phyloP scores from a whole-genome alignment of 306 rosid species.

The Chamaecrista fasciculata region DNA sequence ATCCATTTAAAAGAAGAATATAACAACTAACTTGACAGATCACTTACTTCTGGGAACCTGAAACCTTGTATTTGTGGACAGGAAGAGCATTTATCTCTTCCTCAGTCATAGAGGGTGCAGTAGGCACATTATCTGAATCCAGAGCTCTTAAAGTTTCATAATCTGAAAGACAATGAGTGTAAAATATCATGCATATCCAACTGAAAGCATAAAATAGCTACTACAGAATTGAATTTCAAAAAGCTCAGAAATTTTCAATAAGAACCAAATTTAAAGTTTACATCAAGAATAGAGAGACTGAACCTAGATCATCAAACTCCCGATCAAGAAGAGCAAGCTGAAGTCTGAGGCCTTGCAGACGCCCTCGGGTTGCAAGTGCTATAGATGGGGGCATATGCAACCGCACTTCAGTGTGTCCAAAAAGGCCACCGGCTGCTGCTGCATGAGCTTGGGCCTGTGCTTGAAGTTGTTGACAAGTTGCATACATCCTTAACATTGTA shows the following conservation, averaged over 20 bases:
- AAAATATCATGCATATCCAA: background rate
- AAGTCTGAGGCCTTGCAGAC: slow-evolving; percentile 92
- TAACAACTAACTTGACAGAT: slow-evolving; percentile 14
- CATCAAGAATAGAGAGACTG: slow-evolving; percentile 4
- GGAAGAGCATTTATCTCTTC: slow-evolving; percentile 86
- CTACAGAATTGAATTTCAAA: slow-evolving; percentile 12
- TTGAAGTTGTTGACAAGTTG: slow-evolving; percentile 97
- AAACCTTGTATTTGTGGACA: slow-evolving; percentile 64
- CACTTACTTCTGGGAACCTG: slow-evolving; percentile 57
- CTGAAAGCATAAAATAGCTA: slow-evolving; percentile 11
- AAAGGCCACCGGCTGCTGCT: slow-evolving; percentile 80
- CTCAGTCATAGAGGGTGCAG: slow-evolving; percentile 70
- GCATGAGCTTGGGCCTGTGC: slow-evolving; percentile 97
- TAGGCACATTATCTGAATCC: slow-evolving; percentile 68
- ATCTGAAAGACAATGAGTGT: slow-evolving; percentile 38
- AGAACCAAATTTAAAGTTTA: background rate
- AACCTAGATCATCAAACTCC: slow-evolving; percentile 94
- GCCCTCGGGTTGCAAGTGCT: slow-evolving; percentile 85
- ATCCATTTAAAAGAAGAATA: slow-evolving; percentile 8
- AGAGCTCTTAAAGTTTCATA: slow-evolving; percentile 78
- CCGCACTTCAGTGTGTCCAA: slow-evolving; percentile 84
- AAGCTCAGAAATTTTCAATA: background rate
- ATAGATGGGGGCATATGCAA: slow-evolving; percentile 90
- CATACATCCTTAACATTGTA: slow-evolving; percentile 92
- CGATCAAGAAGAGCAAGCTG: slow-evolving; percentile 98